These are phyloP conservation scores for Ceratobasidium sp. DNA, from an alignment of 1,284 basidiomycete genomes.

Conservation along the genomic window DNA sequence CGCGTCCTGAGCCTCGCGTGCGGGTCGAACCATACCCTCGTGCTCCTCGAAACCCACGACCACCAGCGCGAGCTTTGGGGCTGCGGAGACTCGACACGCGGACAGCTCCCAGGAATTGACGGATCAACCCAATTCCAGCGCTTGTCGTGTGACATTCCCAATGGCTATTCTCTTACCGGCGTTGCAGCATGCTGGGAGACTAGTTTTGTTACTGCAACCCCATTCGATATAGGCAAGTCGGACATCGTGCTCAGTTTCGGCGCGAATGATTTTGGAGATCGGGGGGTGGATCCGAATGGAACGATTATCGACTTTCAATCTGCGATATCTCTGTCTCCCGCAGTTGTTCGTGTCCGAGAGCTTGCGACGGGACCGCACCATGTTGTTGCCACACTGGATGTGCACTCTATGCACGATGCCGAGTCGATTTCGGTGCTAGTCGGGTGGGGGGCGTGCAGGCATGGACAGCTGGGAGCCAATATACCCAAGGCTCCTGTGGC, in stretches of 20 bases:
- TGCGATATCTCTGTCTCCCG: slow-evolving; percentile 6
- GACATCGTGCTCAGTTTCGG: slow-evolving; percentile 83
- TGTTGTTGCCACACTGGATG: slow-evolving; percentile 58
- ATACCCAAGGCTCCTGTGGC: slow-evolving; percentile 42
- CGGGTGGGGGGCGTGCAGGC: slow-evolving; percentile 84
- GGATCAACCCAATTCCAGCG: slow-evolving; percentile 11
- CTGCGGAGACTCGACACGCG: slow-evolving; percentile 58
- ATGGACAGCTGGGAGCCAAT: slow-evolving; percentile 72
- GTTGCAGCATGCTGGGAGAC: slow-evolving; percentile 83
- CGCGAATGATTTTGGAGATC: slow-evolving; percentile 80
- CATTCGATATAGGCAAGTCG: slow-evolving; percentile 45
- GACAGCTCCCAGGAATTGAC: neutral
- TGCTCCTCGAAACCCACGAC: slow-evolving; percentile 54
- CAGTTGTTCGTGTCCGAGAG: slow-evolving; percentile 43
- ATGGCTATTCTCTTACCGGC: slow-evolving; percentile 25
- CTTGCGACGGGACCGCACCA: slow-evolving; percentile 77
- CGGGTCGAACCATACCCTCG: slow-evolving; percentile 72
- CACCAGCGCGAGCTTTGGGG: slow-evolving; percentile 61
- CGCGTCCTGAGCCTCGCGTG: slow-evolving; percentile 57
- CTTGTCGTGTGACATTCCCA: neutral
- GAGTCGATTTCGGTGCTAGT: slow-evolving; percentile 52
- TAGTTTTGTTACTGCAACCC: slow-evolving; percentile 67
- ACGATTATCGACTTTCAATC: slow-evolving; percentile 43
- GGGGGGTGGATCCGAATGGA: slow-evolving; percentile 59
- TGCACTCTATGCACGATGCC: slow-evolving; percentile 2